Base-by-base conservation (phyloP, 2,329 filamentous ascomycete genomes). In the Curvularia lunata region DNA sequence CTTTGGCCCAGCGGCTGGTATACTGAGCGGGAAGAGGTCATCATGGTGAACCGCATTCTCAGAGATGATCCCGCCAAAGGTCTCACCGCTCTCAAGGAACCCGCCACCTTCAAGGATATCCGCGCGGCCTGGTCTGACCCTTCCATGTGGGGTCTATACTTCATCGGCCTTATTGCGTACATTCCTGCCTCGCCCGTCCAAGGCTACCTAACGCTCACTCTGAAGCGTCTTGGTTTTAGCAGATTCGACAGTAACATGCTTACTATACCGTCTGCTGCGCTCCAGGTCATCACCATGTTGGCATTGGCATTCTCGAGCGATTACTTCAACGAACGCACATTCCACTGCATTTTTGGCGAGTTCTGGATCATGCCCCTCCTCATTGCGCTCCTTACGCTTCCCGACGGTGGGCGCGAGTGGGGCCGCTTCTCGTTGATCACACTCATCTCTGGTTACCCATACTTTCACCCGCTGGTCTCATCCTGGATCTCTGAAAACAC, bases 1-100 rank as follows among this genome's bases (percentile, higher is more conserved):
- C 59, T 72, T 8, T 71, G 65, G 64, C 85, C 84, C 40, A 71
- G 82, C 12, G 87, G 87, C 9, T 89, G 86, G 87, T 88, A 88
- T 72, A 85, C 78, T 0, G 86, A 89, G 67, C 81, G 82, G 5
- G 85, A 91, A 66, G 88, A 90, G 66, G 81, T 84, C 50, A 89
- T 90, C 69, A 86, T 90, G 83, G 82, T 88, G 40, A 90, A 89
- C 70, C 82, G 83, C 25, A 79, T 87, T 27, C 77, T 84, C 19
- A 79, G 82, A n/a, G 82, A 84, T 52, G 82, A 84, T 53, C 82
- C 82, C 1, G 79, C 79, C 52, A 86, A 86, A 64, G 83, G 83
- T 18, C 79, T 80, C 50, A 86, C 85, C 77, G 82, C 84, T 65
- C 84, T 86, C 62, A 79, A 84, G 3, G 81, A 86, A 67, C 80